Percentiles rank a stretch among this genome's conserved stretches.
Evolutionary conservation across 2,329 filamentous ascomycete species (phyloP).

Genomic region (Neopestalotiopsis sp.): DNA sequence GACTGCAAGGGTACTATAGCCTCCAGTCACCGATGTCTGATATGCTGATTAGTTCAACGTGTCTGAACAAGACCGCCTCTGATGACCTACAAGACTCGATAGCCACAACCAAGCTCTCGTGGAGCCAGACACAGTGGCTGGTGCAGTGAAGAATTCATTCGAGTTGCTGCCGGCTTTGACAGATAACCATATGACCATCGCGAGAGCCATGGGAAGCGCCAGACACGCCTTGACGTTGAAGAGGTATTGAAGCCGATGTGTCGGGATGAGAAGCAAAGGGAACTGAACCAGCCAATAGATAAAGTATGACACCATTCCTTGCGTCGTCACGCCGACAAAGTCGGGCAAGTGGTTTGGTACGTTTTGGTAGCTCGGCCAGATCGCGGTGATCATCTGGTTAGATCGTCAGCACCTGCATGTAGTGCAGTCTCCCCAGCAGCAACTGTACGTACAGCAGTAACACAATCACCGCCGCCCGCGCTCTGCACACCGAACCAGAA

Average conservation of each 20-base stretch:
- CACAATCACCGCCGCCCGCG: slow-evolving; percentile 63
- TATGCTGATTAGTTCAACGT: neutral
- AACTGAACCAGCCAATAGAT: slow-evolving; percentile 63
- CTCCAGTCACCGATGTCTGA: slow-evolving; percentile 47
- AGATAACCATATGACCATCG: slow-evolving; percentile 62
- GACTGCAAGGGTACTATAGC: slow-evolving; percentile 54
- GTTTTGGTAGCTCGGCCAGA: slow-evolving; percentile 60
- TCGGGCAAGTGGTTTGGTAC: slow-evolving; percentile 58
- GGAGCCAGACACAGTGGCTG: slow-evolving; percentile 44
- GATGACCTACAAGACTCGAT: slow-evolving; percentile 28
- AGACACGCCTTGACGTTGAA: slow-evolving; percentile 50
- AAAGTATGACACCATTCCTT: slow-evolving; percentile 62
- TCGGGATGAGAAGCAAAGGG: slow-evolving; percentile 60
- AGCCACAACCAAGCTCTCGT: slow-evolving; percentile 37
- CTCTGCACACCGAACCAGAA: slow-evolving; percentile 58
- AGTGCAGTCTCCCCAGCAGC: neutral
- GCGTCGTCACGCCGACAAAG: slow-evolving; percentile 58
- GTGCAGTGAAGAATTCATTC: slow-evolving; percentile 50
- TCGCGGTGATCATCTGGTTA: slow-evolving; percentile 44
- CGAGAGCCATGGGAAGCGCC: slow-evolving; percentile 57
- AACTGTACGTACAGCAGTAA: slow-evolving; percentile 35
- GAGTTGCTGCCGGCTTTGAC: slow-evolving; percentile 48
- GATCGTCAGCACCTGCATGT: neutral
- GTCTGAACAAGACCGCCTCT: neutral
- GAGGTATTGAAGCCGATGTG: slow-evolving; percentile 57